A percentile compares a stretch with the other conserved stretches of the same genome.
phyloP scores from a whole-genome alignment of 2,329 filamentous ascomycete species.

The Stachybotrys chartarum region DNA sequence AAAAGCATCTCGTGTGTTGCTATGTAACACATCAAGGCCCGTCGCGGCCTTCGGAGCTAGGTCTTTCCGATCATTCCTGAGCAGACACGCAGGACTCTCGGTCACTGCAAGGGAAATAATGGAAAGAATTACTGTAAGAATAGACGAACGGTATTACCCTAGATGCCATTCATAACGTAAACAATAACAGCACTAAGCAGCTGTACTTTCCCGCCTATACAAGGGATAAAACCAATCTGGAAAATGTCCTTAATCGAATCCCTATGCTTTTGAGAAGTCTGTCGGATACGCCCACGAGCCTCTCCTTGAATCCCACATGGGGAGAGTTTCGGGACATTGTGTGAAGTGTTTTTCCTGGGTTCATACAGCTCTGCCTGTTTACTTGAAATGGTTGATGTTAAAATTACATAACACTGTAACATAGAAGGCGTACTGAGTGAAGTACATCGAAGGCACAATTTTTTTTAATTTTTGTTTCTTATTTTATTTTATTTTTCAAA shows the following conservation, averaged over 20 bases:
- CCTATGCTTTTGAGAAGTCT: too few species aligned
- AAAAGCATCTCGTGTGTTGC: conserved; percentile 7
- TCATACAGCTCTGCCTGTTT: too few species aligned
- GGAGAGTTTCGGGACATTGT: too few species aligned
- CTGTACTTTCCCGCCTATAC: conserved; percentile 17
- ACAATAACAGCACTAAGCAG: conserved; percentile 16
- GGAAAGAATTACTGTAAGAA: conserved; percentile 11
- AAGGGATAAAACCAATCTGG: conserved; percentile 20
- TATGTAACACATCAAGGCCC: conserved; percentile 11
- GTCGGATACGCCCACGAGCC: too few species aligned
- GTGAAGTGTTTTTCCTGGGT: too few species aligned
- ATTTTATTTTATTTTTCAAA: too few species aligned
- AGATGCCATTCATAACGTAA: conserved; percentile 11
- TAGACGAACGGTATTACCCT: conserved; percentile 12
- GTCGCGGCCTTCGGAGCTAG: conserved; percentile 10
- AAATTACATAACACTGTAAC: too few species aligned
- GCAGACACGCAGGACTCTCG: conserved; percentile 16
- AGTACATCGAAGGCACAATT: too few species aligned
- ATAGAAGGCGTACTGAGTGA: too few species aligned
- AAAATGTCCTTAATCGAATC: conserved; percentile 29
- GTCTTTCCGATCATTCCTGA: conserved; percentile 9
- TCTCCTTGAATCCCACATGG: too few species aligned
- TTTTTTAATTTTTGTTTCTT: too few species aligned
- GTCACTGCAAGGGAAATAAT: conserved; percentile 16
- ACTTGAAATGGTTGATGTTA: too few species aligned